Base-by-base conservation (phyloP, 495 filamentous ascomycete species). In the Penicillium silybi region DNA sequence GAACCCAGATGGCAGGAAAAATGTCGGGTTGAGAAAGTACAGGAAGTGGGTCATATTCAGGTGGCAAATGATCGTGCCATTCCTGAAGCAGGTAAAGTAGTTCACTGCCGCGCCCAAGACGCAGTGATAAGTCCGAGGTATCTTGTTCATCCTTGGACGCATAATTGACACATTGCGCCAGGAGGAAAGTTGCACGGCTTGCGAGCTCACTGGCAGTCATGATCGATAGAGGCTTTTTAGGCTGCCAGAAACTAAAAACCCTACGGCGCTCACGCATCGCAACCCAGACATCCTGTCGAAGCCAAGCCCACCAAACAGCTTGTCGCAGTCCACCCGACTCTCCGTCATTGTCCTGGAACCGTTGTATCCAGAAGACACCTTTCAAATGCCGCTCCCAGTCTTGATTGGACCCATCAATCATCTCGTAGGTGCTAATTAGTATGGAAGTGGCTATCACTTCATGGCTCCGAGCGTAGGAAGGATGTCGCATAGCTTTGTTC, bases 1-100 rank as follows among this genome's bases (percentile, higher is more conserved):
- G 48, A 17, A 69, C 44, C 66, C 66, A 69, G 18, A 69, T 64
- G 6, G 62, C 56, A 2, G 66, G 62, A 43, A 65, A 69, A 9
- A 54, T 45, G 1, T 52, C 48, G 0, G 44, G 40, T 4, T 41
- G 42, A 13, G 57, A 52, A 4, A 48, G 13, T 10, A 52, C 44
- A 6, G 58, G 63, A 16, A 68, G 53, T 7, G 62, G 48, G 5
- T 17, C 59, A 16, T 59, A 67, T 43, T 65, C 65, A 10, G 25
- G 38, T 1, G 61, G 63, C 15, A 66, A 38, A 40, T 51, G 44
- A 20, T 65, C 63, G 40, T 62, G 46, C 66, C 66, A 67, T 38
- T 65, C 55, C 46, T 67, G 59, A 9, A 69, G 54, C 50, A 52
- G 17, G 23, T 45, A 58, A 15, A 62, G 48, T 19, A 62, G 45